Evolutionary conservation across 106 monocot species (phyloP), one percentile per base, ranked within the genome.

Genomic region (Vanilla planifolia): DNA sequence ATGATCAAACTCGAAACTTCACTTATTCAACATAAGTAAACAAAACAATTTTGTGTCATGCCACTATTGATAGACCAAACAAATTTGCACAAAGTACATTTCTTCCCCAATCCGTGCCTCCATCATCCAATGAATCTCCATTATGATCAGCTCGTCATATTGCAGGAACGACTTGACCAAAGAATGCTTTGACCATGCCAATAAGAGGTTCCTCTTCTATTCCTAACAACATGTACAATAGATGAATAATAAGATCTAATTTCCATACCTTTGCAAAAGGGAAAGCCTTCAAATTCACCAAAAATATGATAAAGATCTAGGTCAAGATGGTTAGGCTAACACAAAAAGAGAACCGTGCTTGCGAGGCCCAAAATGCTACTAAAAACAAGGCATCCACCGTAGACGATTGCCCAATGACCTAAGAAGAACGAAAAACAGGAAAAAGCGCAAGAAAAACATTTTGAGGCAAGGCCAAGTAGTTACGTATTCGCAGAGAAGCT

Each of bases 401-500:
- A 16, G 19, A 56, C 23, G 13, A 33, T 6, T 19, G 2, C 56
- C 19, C 17, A 2, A 1, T 1, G 26, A 33, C 57, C 20, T 35
- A 10, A 33, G 15, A 36, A 16, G 9, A 57, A 21, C 4, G 17
- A 32, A 32, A 22, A 28, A 37, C 37, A 37, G 8, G 3, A 0
- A 21, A 21, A 36, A 14, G 21, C 2, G 25, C n/a, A 57, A 57
- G 35, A 57, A 57, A 19, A 35, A 35, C 33, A 20, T 9, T 34
- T 17, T 20, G 35, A 35, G 35, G 16, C 17, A 57, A n/a, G 32
- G 14, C 17, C 24, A 43, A 40, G 59, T 22, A 25, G 39, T 33
- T 69, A 77, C 82, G 67, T 80, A 80, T 80, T 85, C 85, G 67
- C 85, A 85, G 21, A 85, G 77, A 27, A 80, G 85, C 41, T 85